Conservation (phyloP, 352 stramenopile species). For the Phytopythium sindhum region DNA sequence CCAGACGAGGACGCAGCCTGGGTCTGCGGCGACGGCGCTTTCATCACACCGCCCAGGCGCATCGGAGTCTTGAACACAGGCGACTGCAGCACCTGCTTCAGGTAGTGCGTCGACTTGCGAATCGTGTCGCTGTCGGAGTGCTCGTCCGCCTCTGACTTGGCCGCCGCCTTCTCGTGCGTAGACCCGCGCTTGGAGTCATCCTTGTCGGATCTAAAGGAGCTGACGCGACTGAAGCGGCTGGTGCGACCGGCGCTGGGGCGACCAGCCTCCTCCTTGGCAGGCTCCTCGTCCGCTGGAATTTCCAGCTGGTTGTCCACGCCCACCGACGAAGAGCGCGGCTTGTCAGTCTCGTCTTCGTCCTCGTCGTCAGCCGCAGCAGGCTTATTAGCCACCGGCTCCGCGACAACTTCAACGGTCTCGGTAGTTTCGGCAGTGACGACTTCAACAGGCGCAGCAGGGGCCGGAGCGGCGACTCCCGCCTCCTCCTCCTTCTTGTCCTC, state of each 20-base stretch:
- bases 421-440: background rate
- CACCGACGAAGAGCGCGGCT: background rate
- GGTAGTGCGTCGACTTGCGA: conserved; percentile 74
- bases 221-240: conserved; percentile 1
- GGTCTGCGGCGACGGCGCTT: conserved; percentile 35
- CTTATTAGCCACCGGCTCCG: background rate
- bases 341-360: background rate
- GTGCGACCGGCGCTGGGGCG: background rate
- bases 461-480: background rate
- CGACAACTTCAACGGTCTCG: background rate
- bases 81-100: conserved; percentile 83
- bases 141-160: conserved; percentile 20
- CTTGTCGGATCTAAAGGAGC: background rate
- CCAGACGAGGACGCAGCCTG: conserved; percentile 1
- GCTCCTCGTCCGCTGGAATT: background rate
- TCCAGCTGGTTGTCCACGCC: conserved; percentile 7
- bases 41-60: conserved; percentile 75
- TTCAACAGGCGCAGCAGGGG: background rate
- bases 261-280: background rate
- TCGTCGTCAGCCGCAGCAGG: background rate
- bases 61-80: conserved; percentile 81
- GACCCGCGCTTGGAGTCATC: background rate
- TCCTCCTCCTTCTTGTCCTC: background rate
- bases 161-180: conserved; percentile 11
- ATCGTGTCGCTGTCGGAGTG: conserved; percentile 25